Conservation (phyloP, 768 basidiomycete genomes). For the Hericium coralloides region DNA sequence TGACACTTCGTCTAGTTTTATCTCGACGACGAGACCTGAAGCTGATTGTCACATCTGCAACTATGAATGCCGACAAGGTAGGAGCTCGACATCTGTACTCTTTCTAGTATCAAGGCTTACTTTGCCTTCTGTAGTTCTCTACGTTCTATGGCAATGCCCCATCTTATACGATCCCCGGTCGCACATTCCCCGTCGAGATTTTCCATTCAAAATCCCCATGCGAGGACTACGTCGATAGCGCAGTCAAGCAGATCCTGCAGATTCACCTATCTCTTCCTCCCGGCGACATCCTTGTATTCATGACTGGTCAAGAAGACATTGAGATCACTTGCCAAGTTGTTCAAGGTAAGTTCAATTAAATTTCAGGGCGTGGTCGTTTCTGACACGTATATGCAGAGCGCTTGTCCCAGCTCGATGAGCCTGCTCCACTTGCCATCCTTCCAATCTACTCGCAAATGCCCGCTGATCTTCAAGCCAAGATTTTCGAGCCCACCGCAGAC, state of each 20-base stretch:
- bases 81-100: background rate
- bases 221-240: constrained; percentile 97
- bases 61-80: constrained; percentile 99
- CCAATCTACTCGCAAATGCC: constrained; percentile 99
- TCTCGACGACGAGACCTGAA: constrained; percentile 89
- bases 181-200: constrained; percentile 97
- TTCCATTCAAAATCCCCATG: constrained; percentile 96
- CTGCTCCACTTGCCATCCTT: constrained; percentile 78
- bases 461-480: constrained; percentile 96
- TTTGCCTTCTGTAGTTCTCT: constrained; percentile 63
- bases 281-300: constrained; percentile 96
- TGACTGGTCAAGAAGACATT: constrained; percentile 99
- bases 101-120: no score
- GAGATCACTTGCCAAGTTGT: constrained; percentile 94
- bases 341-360: constrained; percentile 43
- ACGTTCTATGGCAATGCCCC: constrained; percentile 93
- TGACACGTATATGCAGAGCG: constrained; percentile 51
- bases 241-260: constrained; percentile 96
- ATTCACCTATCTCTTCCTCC: constrained; percentile 90
- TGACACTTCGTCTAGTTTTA: constrained; percentile 36
- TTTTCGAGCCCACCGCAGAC: constrained; percentile 90
- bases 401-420: constrained; percentile 84
- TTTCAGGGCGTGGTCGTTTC: background rate
- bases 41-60: constrained; percentile 96
- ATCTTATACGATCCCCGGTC: constrained; percentile 85